Evolutionary conservation across 1,284 basidiomycete genomes (phyloP).

Genomic region (Mycena sp.): DNA sequence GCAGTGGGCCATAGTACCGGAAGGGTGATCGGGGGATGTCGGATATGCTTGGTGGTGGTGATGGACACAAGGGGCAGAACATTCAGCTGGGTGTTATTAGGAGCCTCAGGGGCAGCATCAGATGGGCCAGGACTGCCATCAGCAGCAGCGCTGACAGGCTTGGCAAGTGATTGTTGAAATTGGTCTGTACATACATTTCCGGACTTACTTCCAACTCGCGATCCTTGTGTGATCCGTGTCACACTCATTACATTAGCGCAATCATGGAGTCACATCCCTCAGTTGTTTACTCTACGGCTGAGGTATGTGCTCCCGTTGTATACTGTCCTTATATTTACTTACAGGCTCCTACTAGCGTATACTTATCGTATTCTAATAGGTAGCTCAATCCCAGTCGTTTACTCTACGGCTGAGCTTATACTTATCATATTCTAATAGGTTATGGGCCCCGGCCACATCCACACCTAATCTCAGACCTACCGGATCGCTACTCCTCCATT

Average conservation of each 20-base stretch:
- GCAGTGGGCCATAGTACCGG: too few relatives aligned
- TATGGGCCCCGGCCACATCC: constrained; percentile 9
- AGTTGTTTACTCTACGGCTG: neutral
- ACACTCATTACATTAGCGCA: neutral
- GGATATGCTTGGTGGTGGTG: too few relatives aligned
- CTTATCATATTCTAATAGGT: neutral
- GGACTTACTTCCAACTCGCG: neutral
- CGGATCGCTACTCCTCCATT: neutral
- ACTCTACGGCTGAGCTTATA: neutral
- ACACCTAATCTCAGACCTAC: too few relatives aligned
- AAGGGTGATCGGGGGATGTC: too few relatives aligned
- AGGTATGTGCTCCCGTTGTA: too few relatives aligned
- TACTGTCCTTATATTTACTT: neutral
- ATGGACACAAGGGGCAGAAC: too few relatives aligned
- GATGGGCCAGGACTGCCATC: too few relatives aligned
- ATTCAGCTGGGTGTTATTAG: too few relatives aligned
- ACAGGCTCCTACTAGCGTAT: neutral
- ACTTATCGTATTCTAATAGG: neutral
- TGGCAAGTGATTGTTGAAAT: neutral
- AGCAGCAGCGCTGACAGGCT: too few relatives aligned
- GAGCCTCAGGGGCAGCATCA: too few relatives aligned
- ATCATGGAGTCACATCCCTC: neutral
- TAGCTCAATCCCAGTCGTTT: neutral
- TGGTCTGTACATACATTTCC: neutral
- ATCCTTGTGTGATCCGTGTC: neutral